Evolutionary conservation across 1,284 basidiomycete species (phyloP).

Genomic region (Lignosus rhinocerotis): DNA sequence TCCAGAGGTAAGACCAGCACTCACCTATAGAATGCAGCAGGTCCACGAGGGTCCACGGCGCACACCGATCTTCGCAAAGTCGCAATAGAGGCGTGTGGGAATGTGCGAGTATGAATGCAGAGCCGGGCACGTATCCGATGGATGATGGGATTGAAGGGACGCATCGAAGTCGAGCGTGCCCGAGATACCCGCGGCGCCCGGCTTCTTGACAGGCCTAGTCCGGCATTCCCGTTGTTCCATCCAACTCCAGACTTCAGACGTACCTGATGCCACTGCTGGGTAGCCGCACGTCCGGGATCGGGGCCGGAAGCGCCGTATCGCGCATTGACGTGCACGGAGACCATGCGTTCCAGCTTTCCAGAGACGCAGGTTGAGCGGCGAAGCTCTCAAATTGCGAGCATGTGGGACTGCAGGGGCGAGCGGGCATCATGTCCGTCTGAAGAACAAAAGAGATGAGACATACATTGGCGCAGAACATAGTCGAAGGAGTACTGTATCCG

Average conservation of each 20-base stretch:
- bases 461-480: too few species aligned
- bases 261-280: background rate
- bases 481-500: too few species aligned
- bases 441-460: too few species aligned
- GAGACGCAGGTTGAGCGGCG: too few species aligned
- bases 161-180: constrained; percentile 2
- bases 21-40: too few species aligned
- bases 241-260: background rate
- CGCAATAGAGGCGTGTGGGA: background rate
- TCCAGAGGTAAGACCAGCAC: too few species aligned
- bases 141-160: background rate
- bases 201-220: constrained; percentile 9
- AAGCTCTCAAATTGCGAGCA: too few species aligned
- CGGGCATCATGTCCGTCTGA: too few species aligned
- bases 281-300: background rate
- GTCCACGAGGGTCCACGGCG: too few species aligned
- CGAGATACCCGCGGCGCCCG: constrained; percentile 7
- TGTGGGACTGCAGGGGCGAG: too few species aligned
- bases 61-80: too few species aligned
- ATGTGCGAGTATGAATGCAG: background rate
- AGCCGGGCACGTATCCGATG: background rate
- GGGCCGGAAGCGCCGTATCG: background rate
- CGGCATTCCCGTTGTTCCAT: constrained; percentile 2
- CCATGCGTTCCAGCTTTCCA: too few species aligned
- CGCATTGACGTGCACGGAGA: background rate